A percentile compares a stretch with the other conserved stretches of the same genome.
Conservation (phyloP, 495 filamentous ascomycete genomes). For the Xylaria palmicola region DNA sequence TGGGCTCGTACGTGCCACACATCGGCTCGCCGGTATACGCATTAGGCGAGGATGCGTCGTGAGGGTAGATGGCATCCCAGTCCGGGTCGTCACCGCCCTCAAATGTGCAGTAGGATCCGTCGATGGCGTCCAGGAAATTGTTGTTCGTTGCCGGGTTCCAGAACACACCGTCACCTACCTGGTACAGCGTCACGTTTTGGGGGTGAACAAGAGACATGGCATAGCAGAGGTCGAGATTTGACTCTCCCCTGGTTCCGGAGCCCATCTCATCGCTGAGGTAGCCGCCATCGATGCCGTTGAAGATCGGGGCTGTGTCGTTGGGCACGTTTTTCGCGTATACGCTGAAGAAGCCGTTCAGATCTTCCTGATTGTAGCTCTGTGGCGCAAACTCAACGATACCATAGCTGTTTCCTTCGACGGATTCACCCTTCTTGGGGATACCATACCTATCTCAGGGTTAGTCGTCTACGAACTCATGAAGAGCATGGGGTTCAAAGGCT, state of each 20-base stretch:
- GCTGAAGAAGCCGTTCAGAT: conserved; percentile 55
- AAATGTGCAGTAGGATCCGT: conserved; percentile 40
- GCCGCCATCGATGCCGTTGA: conserved; percentile 16
- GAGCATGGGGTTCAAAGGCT: too few relatives aligned
- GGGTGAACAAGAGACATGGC: conserved; percentile 39
- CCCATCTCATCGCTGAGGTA: background rate
- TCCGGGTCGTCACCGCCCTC: conserved; percentile 39
- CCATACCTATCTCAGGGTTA: too few relatives aligned
- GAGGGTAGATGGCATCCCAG: conserved; percentile 39
- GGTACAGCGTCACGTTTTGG: conserved; percentile 41
- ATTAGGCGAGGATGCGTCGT: conserved; percentile 30
- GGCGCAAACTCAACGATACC: conserved; percentile 38
- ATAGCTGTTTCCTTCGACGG: conserved; percentile 27
- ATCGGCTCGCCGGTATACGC: conserved; percentile 41
- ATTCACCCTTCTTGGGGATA: conserved; percentile 14
- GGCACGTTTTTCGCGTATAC: conserved; percentile 35
- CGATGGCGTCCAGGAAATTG: conserved; percentile 46
- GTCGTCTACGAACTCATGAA: too few relatives aligned
- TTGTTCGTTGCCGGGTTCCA: conserved; percentile 32
- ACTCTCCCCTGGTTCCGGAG: conserved; percentile 2
- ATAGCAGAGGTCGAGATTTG: conserved; percentile 34
- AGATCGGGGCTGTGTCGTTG: conserved; percentile 20
- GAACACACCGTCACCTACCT: conserved; percentile 30
- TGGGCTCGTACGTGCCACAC: conserved; percentile 51
- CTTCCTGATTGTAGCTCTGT: conserved; percentile 43